Base-by-base conservation (phyloP, 495 filamentous ascomycete genomes). In the Chaetomium cochliodes region DNA sequence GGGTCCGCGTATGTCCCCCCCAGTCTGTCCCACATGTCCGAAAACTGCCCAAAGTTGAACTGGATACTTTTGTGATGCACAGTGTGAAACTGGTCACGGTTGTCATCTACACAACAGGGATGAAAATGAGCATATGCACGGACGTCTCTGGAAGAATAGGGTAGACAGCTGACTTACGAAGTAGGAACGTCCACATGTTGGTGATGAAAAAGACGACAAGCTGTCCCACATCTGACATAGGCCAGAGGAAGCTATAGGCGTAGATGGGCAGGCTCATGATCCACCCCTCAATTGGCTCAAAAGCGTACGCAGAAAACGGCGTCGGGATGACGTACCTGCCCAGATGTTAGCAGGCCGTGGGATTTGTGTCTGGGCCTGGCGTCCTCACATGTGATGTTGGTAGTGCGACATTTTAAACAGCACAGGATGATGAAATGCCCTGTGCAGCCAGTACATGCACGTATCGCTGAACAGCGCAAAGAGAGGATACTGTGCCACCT, bases 221-320 rank as follows among this genome's bases (percentile, higher is more conserved):
- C 22, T 52, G 49, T 2, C 22, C 49, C 11, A 52, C 49, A n/a
- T 52, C 49, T 3, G 49, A 52, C 49, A 52, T 52, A 23, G 49
- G 49, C 22, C 22, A 52, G 9, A 52, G 5, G 49, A 52, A 52
- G 23, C 49, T 52, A 23, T 52, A 52, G 49, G 49, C 49, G 49
- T 52, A 52, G 23, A 52, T 15, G 23, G 49, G 49, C 49, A 52
- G 23, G 49, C 49, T 52, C 49, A 52, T 52, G 49, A 52, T 26
- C 49, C 49, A 52, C 11, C 12, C 22, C 23, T 52, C 49, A 13
- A 52, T 12, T 11, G 49, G 49, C 1, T 26, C 49, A 52, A 52
- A 52, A 9, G 49, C 49, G 23, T 52, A 52, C 49, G 49, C 49
- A 23, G 49, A 26, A 26, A 52, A 52, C 22, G 49, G 49, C 8